Evolutionary conservation across 192 early-diverging fungal species (phyloP), one percentile per base, ranked within the genome.

Genomic region (Backusella australiensis): DNA sequence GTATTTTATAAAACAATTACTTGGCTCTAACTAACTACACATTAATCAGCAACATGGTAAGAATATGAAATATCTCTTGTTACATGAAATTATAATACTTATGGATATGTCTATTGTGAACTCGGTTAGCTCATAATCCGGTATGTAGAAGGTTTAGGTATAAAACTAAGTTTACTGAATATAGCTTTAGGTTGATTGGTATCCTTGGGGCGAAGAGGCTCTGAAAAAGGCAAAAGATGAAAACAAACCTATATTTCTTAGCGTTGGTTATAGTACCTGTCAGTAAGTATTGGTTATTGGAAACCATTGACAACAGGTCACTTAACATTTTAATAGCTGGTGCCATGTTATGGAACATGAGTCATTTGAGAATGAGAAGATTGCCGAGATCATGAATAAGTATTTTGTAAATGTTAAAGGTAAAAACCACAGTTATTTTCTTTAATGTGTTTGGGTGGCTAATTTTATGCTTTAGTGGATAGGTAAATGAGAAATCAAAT

Each of bases 311-410:
- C n/a, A 36, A 36, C 7, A 36, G 17, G 6, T 68, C 9, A 34
- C 67, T 19, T 35, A 34, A 2, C 36, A 35, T 68, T 46, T 4
- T 4, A 29, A 44, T 63, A 82, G 82, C 63, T 87, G 86, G 88
- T 89, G 88, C 79, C 90, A 91, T 82, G 90, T 90, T 7, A 92
- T 92, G 90, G 85, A 86, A 52, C 83, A 89, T 67, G 90, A 92
- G 76, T 89, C 86, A 8, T 92, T 92, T 71, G 86, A 92, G 69
- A 86, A 84, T 73, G 80, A 83, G 49, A 72, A 67, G n/a, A 80
- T 86, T 35, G 90, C 90, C 1, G 53, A 83, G 29, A 49, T 90
- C 6, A 90, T 92, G 88, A 92, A 92, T 72, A 74, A 84, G 12
- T 44, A 83, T 67, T 90, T 84, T 84, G 86, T 92, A 12, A 88